Evolutionary conservation across 305 asterid genomes (phyloP).

Genomic region (Plantago lanceolata): DNA sequence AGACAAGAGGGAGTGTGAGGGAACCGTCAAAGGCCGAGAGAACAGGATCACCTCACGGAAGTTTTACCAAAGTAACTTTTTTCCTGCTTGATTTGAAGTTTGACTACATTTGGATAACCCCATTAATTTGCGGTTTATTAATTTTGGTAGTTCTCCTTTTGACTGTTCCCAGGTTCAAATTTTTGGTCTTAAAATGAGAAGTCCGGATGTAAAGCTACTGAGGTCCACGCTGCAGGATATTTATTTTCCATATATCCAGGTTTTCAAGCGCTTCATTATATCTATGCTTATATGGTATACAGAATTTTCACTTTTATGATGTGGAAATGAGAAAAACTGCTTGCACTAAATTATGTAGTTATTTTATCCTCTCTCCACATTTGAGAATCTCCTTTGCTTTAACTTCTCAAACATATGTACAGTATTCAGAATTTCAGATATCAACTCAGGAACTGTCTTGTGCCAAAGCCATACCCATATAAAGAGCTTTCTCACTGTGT

Average conservation of each 20-base stretch:
- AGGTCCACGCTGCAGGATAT: constrained; percentile 57
- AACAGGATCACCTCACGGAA: constrained; percentile 44
- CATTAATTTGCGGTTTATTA: background rate
- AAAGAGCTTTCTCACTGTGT: background rate
- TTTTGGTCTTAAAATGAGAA: constrained; percentile 37
- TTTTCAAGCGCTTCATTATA: constrained; percentile 20
- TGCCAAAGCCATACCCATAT: background rate
- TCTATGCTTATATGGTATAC: background rate
- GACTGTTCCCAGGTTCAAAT: constrained; percentile 53
- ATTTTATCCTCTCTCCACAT: background rate
- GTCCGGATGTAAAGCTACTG: constrained; percentile 26
- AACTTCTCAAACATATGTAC: background rate
- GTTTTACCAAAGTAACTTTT: constrained; percentile 58
- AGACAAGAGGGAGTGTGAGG: constrained; percentile 70
- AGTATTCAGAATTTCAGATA: background rate
- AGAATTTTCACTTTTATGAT: background rate
- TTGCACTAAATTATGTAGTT: background rate
- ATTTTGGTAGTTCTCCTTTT: background rate
- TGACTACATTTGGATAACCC: background rate
- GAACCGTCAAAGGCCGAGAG: constrained; percentile 43
- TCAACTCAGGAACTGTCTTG: background rate
- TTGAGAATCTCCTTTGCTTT: background rate
- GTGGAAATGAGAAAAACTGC: background rate
- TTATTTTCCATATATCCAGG: constrained; percentile 89
- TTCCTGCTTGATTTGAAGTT: constrained; percentile 8